Evolutionary conservation across 2,329 filamentous ascomycete species (phyloP).

Genomic region (Sclerotiophoma versabilis): DNA sequence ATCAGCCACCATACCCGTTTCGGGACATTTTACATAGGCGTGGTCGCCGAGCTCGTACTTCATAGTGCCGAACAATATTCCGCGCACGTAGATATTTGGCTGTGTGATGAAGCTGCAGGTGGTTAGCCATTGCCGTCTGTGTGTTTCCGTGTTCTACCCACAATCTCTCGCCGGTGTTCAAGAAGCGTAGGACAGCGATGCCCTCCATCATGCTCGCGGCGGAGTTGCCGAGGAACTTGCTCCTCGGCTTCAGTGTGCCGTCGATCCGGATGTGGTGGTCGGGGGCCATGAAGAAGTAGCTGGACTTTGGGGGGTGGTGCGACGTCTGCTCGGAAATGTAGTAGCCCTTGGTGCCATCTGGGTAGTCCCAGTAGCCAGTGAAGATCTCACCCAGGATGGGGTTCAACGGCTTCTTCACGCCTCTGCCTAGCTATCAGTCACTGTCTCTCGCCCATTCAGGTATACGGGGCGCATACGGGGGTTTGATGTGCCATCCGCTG

Average conservation of each 20-base stretch:
- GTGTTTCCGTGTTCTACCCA: slow-evolving; percentile 54
- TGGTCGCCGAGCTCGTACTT: slow-evolving; percentile 98
- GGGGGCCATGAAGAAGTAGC: slow-evolving; percentile 98
- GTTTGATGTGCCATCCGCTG: slow-evolving; percentile 98
- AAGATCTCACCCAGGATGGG: slow-evolving; percentile 95
- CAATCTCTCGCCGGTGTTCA: slow-evolving; percentile 92
- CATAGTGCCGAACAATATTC: slow-evolving; percentile 98
- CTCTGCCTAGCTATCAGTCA: slow-evolving; percentile 61
- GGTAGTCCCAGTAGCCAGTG: slow-evolving; percentile 94
- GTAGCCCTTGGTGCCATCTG: slow-evolving; percentile 84
- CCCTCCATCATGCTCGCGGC: slow-evolving; percentile 99
- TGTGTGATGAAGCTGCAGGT: slow-evolving; percentile 82
- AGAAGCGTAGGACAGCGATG: slow-evolving; percentile 81
- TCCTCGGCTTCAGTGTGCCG: slow-evolving; percentile 91
- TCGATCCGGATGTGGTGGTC: slow-evolving; percentile 94
- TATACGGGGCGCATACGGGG: slow-evolving; percentile 70
- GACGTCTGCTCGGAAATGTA: slow-evolving; percentile 98
- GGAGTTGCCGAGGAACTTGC: slow-evolving; percentile 95
- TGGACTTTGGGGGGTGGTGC: slow-evolving; percentile 97
- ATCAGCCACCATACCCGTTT: slow-evolving; percentile 84
- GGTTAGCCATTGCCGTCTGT: slow-evolving; percentile 17
- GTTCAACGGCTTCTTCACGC: slow-evolving; percentile 97
- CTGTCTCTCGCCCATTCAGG: slow-evolving; percentile 14
- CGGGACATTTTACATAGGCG: slow-evolving; percentile 89
- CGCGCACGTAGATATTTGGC: slow-evolving; percentile 98